phyloP scores from a whole-genome alignment of 2,329 filamentous ascomycete genomes.

The Leptographium lundbergii region DNA sequence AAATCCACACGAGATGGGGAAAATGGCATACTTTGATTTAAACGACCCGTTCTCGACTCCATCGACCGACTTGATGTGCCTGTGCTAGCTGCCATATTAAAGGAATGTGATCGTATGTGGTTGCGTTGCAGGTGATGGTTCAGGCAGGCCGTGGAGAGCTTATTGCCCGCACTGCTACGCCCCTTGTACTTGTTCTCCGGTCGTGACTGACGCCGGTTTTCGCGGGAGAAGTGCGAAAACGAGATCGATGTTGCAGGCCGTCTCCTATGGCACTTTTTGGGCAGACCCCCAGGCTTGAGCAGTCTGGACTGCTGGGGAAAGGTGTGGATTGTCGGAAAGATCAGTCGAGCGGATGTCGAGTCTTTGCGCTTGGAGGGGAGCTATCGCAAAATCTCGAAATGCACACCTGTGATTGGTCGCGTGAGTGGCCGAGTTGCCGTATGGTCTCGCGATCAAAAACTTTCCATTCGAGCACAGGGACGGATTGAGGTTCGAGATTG shows the following conservation, averaged over 20 bases:
- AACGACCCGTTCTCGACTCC: slow-evolving; percentile 65
- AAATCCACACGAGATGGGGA: not conserved
- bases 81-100: not conserved
- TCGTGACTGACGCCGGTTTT: not conserved
- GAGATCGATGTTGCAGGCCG: too few species aligned
- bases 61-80: slow-evolving; percentile 37
- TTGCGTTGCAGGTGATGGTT: not conserved
- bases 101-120: not conserved
- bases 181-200: not conserved
- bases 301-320: too few species aligned
- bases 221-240: not conserved
- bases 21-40: slow-evolving; percentile 62
- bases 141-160: not conserved
- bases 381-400: slow-evolving; percentile 2
- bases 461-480: not conserved
- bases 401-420: slow-evolving; percentile 1
- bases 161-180: not conserved
- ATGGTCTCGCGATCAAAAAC: not conserved
- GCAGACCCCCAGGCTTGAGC: too few species aligned
- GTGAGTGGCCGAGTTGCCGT: not conserved
- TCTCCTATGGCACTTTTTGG: too few species aligned
- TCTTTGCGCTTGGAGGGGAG: not conserved
- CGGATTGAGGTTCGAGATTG: not conserved
- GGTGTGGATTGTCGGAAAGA: not conserved
- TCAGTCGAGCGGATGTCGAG: not conserved